Conservation (phyloP, 345 rosid genomes). For the Firmiana major region DNA sequence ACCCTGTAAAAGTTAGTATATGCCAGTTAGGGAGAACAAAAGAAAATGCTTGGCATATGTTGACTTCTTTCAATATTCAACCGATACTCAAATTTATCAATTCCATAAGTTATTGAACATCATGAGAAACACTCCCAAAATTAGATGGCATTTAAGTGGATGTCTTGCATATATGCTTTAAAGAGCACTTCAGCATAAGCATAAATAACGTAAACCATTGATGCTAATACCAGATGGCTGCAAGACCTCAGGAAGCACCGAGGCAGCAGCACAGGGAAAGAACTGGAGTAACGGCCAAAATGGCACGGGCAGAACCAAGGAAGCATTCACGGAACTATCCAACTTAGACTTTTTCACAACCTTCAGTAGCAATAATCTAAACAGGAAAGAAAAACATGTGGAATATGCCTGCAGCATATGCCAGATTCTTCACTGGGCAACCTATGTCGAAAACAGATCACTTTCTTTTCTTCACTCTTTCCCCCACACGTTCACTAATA, state of each 20-base stretch:
- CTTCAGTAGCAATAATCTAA: background rate
- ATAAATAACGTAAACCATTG: background rate
- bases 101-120: background rate
- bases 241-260: background rate
- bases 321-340: background rate
- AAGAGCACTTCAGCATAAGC: background rate
- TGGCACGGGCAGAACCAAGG: background rate
- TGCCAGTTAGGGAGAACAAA: background rate
- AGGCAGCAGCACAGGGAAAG: background rate
- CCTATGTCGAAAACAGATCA: background rate
- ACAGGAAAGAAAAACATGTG: background rate
- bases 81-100: background rate
- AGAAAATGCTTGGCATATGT: background rate
- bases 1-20: slow-evolving; percentile 42
- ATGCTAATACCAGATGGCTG: background rate
- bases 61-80: background rate
- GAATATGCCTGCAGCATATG: background rate
- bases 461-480: background rate
- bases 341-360: background rate
- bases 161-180: background rate
- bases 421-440: background rate
- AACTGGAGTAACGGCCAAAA: background rate
- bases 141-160: background rate
- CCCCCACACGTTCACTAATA: background rate
- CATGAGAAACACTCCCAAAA: background rate